Conservation (phyloP, 1,284 basidiomycete genomes). For the Irpex lacteus region DNA sequence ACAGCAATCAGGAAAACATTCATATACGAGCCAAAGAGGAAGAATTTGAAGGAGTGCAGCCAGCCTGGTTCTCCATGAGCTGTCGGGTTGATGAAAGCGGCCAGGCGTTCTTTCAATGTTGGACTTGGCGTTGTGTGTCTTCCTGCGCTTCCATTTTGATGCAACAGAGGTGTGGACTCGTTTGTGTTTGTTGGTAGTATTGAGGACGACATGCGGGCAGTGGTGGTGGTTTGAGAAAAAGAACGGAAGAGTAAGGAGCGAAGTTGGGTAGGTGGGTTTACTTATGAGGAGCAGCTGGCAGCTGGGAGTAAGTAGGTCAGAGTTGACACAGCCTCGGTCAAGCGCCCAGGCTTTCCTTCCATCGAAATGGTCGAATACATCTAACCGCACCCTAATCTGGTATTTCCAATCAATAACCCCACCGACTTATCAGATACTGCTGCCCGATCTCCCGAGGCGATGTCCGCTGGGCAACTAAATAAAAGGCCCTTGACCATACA, state of each 20-base stretch:
- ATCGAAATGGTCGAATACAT: too few relatives aligned
- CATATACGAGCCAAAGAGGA: constrained; percentile 71
- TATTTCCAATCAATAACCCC: background rate
- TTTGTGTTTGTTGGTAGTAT: constrained; percentile 12
- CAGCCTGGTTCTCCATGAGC: constrained; percentile 53
- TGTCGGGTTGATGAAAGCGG: constrained; percentile 49
- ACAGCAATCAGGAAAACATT: constrained; percentile 72
- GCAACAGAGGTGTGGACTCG: constrained; percentile 43
- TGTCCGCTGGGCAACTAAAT: background rate
- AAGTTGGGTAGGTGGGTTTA: background rate
- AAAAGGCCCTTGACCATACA: background rate
- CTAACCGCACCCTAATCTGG: too few relatives aligned
- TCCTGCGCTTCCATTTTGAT: constrained; percentile 8
- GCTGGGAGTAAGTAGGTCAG: too few relatives aligned
- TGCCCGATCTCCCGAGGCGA: too few relatives aligned
- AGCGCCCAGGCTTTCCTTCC: too few relatives aligned
- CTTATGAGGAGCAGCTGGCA: background rate
- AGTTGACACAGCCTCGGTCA: too few relatives aligned
- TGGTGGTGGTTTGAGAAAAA: background rate
- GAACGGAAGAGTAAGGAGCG: background rate
- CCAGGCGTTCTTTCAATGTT: constrained; percentile 19
- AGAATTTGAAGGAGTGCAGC: constrained; percentile 59
- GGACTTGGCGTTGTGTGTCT: background rate
- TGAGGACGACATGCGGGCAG: constrained; percentile 19
- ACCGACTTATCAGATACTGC: background rate